Percentiles rank a stretch among this genome's conserved stretches.
Conservation (phyloP, 2,329 filamentous ascomycete species). For the Stemphylium lycopersici region DNA sequence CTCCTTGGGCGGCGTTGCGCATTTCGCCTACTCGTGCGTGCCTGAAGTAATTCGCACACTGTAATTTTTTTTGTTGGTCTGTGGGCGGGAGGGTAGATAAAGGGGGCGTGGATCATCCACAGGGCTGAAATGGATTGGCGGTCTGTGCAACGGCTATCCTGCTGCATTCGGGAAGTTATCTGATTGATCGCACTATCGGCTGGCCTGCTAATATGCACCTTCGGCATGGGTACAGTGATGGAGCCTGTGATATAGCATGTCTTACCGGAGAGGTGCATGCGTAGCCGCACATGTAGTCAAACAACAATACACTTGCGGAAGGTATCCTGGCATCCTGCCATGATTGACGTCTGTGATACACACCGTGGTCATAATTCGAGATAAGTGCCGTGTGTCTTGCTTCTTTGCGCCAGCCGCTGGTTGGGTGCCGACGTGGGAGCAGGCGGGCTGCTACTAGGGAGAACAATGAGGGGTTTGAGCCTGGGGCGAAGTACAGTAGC, state of each 20-base stretch:
- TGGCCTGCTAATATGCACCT: slow-evolving; percentile 17
- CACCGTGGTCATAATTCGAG: slow-evolving; percentile 14
- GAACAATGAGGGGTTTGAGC: slow-evolving; percentile 2
- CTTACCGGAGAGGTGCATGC: slow-evolving; percentile 24
- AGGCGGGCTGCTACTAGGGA: slow-evolving; percentile 1
- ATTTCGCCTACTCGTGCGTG: slow-evolving; percentile 3
- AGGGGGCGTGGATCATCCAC: slow-evolving; percentile 8
- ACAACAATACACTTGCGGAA: slow-evolving; percentile 20
- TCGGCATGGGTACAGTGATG: slow-evolving; percentile 15
- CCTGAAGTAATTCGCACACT: slow-evolving; percentile 12
- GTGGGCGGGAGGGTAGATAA: slow-evolving; percentile 11
- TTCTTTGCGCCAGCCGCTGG: slow-evolving; percentile 17
- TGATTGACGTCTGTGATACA: slow-evolving; percentile 20
- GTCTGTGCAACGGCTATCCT: slow-evolving; percentile 23
- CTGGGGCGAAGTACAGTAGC: slow-evolving; percentile 12
- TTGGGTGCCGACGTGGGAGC: slow-evolving; percentile 23
- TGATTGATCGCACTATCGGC: slow-evolving; percentile 18
- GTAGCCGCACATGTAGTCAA: slow-evolving; percentile 21
- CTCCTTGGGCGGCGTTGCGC: slow-evolving; percentile 4
- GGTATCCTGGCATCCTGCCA: slow-evolving; percentile 7
- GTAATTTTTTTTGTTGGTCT: neutral
- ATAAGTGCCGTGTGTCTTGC: slow-evolving; percentile 22
- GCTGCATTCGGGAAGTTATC: slow-evolving; percentile 19
- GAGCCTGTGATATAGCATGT: slow-evolving; percentile 23
- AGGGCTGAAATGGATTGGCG: slow-evolving; percentile 14